Evolutionary conservation across 805 yeast species (phyloP).

Genomic region (Ascoidea tarda): DNA sequence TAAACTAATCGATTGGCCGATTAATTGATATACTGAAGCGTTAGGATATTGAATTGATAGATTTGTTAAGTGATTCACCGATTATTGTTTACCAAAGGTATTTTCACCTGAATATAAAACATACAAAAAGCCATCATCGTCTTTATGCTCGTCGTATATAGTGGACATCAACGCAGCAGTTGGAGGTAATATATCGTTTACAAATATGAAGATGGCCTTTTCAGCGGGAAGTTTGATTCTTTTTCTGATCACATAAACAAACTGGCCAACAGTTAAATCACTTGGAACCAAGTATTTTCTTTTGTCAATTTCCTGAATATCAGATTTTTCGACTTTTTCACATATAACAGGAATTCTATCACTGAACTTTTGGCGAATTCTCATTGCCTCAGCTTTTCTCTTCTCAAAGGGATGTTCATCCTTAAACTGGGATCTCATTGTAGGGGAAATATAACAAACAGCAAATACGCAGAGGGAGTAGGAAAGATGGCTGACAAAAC

Average conservation of each 20-base stretch:
- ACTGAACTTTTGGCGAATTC: conserved; percentile 76
- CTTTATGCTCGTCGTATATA: conserved; percentile 92
- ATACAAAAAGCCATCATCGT: conserved; percentile 93
- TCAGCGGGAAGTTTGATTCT: conserved; percentile 93
- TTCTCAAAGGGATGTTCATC: conserved; percentile 93
- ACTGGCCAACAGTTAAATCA: conserved; percentile 94
- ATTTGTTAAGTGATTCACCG: background rate
- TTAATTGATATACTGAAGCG: no score
- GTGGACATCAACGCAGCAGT: conserved; percentile 95
- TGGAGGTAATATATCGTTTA: conserved; percentile 93
- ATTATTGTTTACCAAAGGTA: conserved; percentile 55
- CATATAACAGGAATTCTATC: conserved; percentile 95
- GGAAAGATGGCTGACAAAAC: no score
- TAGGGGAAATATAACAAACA: background rate
- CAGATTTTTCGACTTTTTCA: conserved; percentile 93
- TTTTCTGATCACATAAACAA: conserved; percentile 93
- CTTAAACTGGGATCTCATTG: conserved; percentile 84
- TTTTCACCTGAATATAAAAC: conserved; percentile 95
- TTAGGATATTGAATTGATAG: background rate
- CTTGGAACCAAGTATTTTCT: conserved; percentile 94
- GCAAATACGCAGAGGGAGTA: no score
- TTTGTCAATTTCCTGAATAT: conserved; percentile 92
- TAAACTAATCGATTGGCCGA: no score
- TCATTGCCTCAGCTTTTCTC: conserved; percentile 87
- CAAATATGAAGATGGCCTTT: conserved; percentile 95